Conservation (phyloP, 805 yeast species). For the Clavispora asparagi region DNA sequence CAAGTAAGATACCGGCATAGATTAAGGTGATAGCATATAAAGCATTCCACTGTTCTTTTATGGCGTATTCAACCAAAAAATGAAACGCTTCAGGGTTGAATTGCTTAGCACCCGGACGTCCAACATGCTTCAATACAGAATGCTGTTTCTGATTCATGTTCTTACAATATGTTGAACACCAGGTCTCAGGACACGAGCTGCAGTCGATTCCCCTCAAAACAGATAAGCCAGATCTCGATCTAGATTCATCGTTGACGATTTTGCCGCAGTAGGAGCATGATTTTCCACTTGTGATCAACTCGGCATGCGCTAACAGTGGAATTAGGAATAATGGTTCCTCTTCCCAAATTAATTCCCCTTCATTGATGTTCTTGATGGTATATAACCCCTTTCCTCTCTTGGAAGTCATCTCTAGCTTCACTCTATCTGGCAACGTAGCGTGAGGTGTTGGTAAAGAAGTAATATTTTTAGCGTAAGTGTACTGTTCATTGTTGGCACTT, state of each 20-base stretch:
- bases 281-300: slow-evolving; percentile 53
- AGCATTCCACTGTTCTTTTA: slow-evolving; percentile 62
- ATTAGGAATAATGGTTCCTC: slow-evolving; percentile 57
- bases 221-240: slow-evolving; percentile 21
- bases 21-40: slow-evolving; percentile 60
- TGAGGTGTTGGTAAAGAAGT: slow-evolving; percentile 45
- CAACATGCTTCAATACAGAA: slow-evolving; percentile 48
- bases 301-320: slow-evolving; percentile 63
- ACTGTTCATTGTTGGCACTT: slow-evolving; percentile 28
- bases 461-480: slow-evolving; percentile 51
- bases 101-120: slow-evolving; percentile 30
- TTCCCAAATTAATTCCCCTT: slow-evolving; percentile 55
- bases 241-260: slow-evolving; percentile 31
- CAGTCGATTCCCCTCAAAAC: slow-evolving; percentile 57
- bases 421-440: slow-evolving; percentile 34
- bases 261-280: slow-evolving; percentile 74
- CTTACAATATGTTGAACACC: slow-evolving; percentile 68
- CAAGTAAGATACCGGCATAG: slow-evolving; percentile 41
- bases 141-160: slow-evolving; percentile 47
- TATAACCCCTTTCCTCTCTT: slow-evolving; percentile 59
- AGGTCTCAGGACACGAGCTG: slow-evolving; percentile 54
- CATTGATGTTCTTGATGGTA: slow-evolving; percentile 42
- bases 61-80: slow-evolving; percentile 55
- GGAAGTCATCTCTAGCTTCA: slow-evolving; percentile 45
- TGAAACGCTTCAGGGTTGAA: slow-evolving; percentile 47